These are phyloP conservation scores for Penicillium mononematosum DNA, from an alignment of 495 filamentous ascomycete genomes.

Conservation along the genomic window DNA sequence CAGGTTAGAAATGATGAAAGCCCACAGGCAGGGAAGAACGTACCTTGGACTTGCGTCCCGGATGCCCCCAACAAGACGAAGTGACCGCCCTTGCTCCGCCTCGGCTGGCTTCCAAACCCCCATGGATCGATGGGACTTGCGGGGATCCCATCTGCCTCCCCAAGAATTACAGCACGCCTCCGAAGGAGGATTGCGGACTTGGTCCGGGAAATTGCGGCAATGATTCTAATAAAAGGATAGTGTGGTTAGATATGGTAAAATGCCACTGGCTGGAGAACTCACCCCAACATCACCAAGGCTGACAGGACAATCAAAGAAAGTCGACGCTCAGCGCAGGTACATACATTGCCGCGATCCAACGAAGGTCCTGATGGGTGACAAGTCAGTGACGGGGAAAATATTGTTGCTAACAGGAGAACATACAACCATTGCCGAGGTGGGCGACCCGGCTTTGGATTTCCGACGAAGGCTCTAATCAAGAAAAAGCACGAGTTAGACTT, in stretches of 20 bases:
- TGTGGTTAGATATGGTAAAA: not conserved
- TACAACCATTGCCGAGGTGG: not conserved
- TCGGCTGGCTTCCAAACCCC: not conserved
- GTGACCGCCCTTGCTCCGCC: not conserved
- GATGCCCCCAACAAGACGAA: not conserved
- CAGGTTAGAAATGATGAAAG: not conserved
- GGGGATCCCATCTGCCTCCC: not conserved
- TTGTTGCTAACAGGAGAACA: not conserved
- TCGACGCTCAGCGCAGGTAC: not conserved
- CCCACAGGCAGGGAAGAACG: not conserved
- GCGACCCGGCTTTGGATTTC: not conserved
- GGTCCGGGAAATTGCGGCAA: not conserved
- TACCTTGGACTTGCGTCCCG: not conserved
- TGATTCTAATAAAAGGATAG: not conserved
- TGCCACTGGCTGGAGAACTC: not conserved
- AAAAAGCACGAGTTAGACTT: not conserved
- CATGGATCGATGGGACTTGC: not conserved
- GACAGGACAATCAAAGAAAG: not conserved
- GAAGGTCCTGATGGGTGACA: not conserved
- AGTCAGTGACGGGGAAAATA: not conserved
- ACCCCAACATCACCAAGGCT: not conserved
- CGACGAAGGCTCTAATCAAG: not conserved
- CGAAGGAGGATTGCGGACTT: not conserved
- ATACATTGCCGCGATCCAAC: not conserved
- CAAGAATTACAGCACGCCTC: not conserved